Evolutionary conservation across 2,329 filamentous ascomycete genomes (phyloP).

Genomic region (Xylariales sp.): DNA sequence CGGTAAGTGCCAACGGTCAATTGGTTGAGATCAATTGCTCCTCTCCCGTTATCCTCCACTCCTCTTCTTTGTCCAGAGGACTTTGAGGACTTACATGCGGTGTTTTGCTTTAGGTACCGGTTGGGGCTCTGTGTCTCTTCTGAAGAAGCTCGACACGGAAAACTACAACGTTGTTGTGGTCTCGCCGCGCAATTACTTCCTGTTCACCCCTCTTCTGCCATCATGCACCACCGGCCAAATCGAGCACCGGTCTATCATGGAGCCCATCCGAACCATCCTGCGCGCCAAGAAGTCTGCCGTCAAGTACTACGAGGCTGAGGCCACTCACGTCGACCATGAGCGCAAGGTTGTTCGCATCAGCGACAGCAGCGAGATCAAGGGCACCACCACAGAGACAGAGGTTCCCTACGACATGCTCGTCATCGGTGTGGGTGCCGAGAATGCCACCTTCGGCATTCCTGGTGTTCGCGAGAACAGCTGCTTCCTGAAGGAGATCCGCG

Average conservation of each 20-base stretch:
- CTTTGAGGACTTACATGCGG: too few species aligned
- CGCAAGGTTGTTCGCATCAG: slow-evolving; percentile 84
- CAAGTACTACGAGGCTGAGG: slow-evolving; percentile 97
- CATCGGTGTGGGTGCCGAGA: slow-evolving; percentile 94
- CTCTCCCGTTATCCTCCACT: too few species aligned
- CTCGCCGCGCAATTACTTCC: slow-evolving; percentile 98
- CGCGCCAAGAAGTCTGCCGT: slow-evolving; percentile 91
- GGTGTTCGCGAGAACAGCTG: slow-evolving; percentile 93
- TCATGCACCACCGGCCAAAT: slow-evolving; percentile 97
- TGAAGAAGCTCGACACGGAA: slow-evolving; percentile 98
- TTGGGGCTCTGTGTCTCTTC: slow-evolving; percentile 90
- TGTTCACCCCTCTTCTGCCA: slow-evolving; percentile 95
- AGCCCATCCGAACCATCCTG: slow-evolving; percentile 93
- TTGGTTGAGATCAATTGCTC: too few species aligned
- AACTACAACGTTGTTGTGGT: slow-evolving; percentile 99
- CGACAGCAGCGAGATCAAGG: slow-evolving; percentile 91
- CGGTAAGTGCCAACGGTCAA: slow-evolving; percentile 65
- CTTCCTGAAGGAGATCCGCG: slow-evolving; percentile 97
- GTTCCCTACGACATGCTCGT: slow-evolving; percentile 98
- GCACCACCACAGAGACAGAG: slow-evolving; percentile 74
- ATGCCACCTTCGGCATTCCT: slow-evolving; percentile 96
- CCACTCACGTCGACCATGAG: slow-evolving; percentile 89
- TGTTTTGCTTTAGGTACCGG: slow-evolving; percentile 82
- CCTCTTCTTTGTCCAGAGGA: too few species aligned
- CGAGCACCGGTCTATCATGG: slow-evolving; percentile 99